These are phyloP conservation scores for Syncephalastrum sp. DNA, from an alignment of 371 early-diverging fungal species.

Conservation along the genomic window DNA sequence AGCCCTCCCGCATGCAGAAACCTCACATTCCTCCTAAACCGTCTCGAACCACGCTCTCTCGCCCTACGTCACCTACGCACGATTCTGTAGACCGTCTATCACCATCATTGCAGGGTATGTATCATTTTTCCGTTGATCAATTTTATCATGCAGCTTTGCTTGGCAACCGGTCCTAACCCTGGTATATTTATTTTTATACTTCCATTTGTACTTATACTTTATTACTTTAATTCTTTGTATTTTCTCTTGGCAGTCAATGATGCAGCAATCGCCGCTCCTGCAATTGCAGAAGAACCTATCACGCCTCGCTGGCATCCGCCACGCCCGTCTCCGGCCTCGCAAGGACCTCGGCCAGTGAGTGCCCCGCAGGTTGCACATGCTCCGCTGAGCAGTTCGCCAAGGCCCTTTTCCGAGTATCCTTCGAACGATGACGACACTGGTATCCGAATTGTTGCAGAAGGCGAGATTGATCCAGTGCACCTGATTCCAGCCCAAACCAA, in stretches of 20 bases:
- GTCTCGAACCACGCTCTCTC: constrained; percentile 4
- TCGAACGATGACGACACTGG: not conserved
- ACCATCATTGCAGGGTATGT: not conserved
- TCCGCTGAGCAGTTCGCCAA: not conserved
- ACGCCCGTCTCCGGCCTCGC: constrained; percentile 3
- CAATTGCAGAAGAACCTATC: not conserved
- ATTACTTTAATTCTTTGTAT: constrained; percentile 1
- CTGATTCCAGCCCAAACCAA: constrained; percentile 52
- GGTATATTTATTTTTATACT: too few relatives aligned
- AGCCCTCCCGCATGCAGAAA: constrained; percentile 20
- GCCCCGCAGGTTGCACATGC: constrained; percentile 2
- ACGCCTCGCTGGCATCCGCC: constrained; percentile 4
- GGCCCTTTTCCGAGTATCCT: constrained; percentile 12
- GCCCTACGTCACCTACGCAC: constrained; percentile 13
- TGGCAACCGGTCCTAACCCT: constrained; percentile 2
- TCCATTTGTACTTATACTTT: constrained; percentile 1
- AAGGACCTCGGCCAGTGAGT: constrained; percentile 7
- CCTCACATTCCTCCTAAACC: constrained; percentile 20
- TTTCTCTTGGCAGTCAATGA: too few relatives aligned
- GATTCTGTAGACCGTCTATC: not conserved
- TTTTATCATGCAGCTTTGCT: not conserved
- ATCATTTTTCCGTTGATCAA: not conserved
- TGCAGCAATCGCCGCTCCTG: not conserved
- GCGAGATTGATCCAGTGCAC: constrained; percentile 42
- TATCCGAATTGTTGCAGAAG: constrained; percentile 19